Conservation (phyloP, 441 rosid genomes). For the Erodium moschatum region DNA sequence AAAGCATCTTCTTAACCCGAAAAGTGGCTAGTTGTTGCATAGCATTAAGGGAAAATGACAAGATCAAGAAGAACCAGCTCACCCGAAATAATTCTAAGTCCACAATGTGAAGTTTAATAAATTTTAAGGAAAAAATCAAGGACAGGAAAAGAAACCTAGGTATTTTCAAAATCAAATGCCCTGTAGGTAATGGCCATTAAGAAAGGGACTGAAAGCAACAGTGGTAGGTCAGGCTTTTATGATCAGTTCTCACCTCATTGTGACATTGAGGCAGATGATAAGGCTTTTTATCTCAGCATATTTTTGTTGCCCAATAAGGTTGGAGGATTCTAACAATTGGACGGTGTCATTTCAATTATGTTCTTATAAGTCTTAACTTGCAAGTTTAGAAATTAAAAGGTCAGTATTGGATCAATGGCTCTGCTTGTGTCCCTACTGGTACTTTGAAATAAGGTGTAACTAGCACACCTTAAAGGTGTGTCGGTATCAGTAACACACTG, state of each 20-base stretch:
- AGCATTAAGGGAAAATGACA: constrained; percentile 2
- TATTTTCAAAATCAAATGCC: not conserved
- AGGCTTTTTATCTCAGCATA: constrained; percentile 1
- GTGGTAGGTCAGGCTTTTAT: constrained; percentile 3
- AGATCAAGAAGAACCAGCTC: not conserved
- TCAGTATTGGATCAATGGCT: not conserved
- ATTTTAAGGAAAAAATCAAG: not conserved
- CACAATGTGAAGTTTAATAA: not conserved
- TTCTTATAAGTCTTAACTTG: not conserved
- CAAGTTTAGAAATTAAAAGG: not conserved
- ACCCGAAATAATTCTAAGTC: not conserved
- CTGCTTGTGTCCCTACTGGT: not conserved
- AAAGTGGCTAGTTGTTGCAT: not conserved
- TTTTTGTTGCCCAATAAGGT: not conserved
- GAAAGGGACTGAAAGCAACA: not conserved
- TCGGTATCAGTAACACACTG: no score
- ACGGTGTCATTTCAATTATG: not conserved
- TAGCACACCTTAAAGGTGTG: no score
- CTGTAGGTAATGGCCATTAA: not conserved
- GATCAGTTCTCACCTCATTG: constrained; percentile 1
- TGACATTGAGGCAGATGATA: not conserved
- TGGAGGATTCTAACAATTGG: not conserved
- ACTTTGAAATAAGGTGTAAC: not conserved
- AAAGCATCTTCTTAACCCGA: not conserved
- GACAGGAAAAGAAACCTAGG: not conserved